These are phyloP conservation scores for Quercus robur DNA, from an alignment of 306 rosid species.

Conservation along the genomic window DNA sequence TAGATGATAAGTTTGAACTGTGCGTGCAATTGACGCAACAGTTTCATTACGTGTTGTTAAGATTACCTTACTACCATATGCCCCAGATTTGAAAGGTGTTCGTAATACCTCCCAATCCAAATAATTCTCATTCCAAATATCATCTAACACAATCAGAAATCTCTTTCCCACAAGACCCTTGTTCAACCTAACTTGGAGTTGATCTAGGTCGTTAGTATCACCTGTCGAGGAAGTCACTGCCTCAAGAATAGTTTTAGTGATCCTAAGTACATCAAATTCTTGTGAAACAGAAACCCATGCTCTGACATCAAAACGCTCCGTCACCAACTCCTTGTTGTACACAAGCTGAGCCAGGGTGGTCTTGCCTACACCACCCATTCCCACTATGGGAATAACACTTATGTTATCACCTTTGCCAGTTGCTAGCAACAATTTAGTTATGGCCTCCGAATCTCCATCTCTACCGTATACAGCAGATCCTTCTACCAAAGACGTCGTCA, in stretches of 20 bases:
- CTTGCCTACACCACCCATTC: slow-evolving; percentile 37
- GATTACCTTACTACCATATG: slow-evolving; percentile 24
- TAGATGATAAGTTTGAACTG: background rate
- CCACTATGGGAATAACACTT: slow-evolving; percentile 22
- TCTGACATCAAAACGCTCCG: background rate
- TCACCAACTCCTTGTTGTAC: slow-evolving; percentile 9
- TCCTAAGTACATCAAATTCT: slow-evolving; percentile 7
- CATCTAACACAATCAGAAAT: slow-evolving; percentile 27
- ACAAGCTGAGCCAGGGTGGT: slow-evolving; percentile 24
- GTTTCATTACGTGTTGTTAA: slow-evolving; percentile 26
- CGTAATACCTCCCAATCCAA: background rate
- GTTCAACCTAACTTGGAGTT: slow-evolving; percentile 1
- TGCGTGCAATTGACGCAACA: background rate
- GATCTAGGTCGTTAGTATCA: background rate
- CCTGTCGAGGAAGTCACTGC: background rate
- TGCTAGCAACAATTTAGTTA: background rate
- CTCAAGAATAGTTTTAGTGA: slow-evolving; percentile 17
- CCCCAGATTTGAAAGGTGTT: slow-evolving; percentile 7
- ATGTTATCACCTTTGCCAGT: too few species aligned
- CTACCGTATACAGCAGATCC: slow-evolving; percentile 24
- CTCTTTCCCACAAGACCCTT: background rate
- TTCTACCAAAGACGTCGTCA: background rate
- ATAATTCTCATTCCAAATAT: slow-evolving; percentile 23
- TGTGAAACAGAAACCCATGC: slow-evolving; percentile 34
- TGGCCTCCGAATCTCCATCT: background rate